A percentile compares a stretch with the other conserved stretches of the same genome.
phyloP scores from a whole-genome alignment of 768 basidiomycete genomes.

The Trametes coccinea region DNA sequence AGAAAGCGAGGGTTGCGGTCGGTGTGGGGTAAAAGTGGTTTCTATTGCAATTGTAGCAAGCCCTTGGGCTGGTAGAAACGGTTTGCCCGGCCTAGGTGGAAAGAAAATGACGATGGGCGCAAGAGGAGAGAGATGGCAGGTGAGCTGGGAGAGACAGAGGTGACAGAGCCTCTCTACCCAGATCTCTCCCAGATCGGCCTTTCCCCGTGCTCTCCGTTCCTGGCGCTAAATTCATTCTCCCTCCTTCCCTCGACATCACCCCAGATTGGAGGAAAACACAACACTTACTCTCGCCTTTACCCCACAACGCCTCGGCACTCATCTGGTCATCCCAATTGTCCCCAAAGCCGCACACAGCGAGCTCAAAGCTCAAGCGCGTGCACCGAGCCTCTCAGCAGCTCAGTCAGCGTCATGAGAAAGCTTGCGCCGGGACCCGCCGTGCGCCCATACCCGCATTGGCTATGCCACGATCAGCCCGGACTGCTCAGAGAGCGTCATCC shows the following conservation, averaged over 20 bases:
- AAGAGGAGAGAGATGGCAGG: neutral
- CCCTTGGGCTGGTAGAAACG: neutral
- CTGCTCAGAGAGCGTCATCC: no score
- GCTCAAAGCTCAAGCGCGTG: no score
- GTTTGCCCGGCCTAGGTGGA: neutral
- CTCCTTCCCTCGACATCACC: neutral
- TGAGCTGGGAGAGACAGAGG: neutral
- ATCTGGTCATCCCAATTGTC: no score
- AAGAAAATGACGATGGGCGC: neutral
- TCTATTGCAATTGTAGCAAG: no score
- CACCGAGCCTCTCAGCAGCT: no score
- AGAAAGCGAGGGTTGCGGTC: neutral
- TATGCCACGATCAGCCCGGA: neutral
- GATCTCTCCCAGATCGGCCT: constrained; percentile 10
- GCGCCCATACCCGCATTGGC: no score
- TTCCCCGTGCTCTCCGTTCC: constrained; percentile 4
- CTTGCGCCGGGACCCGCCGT: no score
- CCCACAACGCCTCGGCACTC: neutral
- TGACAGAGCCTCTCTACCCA: neutral
- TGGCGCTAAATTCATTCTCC: constrained; percentile 13
- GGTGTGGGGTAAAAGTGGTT: no score
- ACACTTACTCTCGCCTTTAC: neutral
- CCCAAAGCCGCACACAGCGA: no score
- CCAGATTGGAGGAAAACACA: neutral
- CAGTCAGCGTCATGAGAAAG: no score